Evolutionary conservation across 176 grass and related monocot species (phyloP).

Genomic region (Triticum urartu): DNA sequence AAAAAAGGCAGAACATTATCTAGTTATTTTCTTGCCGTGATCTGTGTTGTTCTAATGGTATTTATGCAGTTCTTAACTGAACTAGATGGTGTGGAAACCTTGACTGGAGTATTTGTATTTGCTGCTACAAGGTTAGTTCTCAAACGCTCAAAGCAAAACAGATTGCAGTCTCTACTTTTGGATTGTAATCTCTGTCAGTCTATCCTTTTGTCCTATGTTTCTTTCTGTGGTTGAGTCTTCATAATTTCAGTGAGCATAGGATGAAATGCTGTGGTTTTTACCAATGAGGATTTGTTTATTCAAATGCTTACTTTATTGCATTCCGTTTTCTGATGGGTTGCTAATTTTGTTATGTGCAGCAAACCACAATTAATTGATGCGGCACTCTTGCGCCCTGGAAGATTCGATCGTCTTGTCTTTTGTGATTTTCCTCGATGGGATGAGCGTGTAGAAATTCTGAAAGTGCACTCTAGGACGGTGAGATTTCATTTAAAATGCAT

Average conservation of each 20-base stretch:
- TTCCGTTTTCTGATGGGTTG: not conserved
- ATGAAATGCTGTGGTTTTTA: not conserved
- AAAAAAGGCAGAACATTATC: not conserved
- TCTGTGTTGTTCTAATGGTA: constrained; percentile 25
- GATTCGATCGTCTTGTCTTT: constrained; percentile 89
- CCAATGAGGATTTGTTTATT: not conserved
- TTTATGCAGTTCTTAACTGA: constrained; percentile 86
- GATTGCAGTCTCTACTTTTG: not conserved
- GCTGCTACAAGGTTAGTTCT: constrained; percentile 78
- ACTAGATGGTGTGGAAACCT: constrained; percentile 91
- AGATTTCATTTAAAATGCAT: constrained; percentile 17
- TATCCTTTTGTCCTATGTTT: constrained; percentile 8
- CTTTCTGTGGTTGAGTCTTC: not conserved
- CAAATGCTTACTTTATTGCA: not conserved
- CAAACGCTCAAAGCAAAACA: not conserved
- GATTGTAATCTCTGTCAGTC: constrained; percentile 2
- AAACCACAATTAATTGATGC: constrained; percentile 94
- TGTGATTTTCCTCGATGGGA: constrained; percentile 83
- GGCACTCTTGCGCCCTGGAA: constrained; percentile 82
- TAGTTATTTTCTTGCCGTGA: not conserved
- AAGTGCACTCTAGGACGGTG: constrained; percentile 78
- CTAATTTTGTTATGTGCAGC: constrained; percentile 48
- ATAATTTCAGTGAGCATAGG: not conserved
- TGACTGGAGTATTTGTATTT: constrained; percentile 97
- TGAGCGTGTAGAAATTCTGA: constrained; percentile 86